A percentile compares a stretch with the other conserved stretches of the same genome.
Evolutionary conservation across 2,329 filamentous ascomycete species (phyloP).

Genomic region (Talaromyces marneffei): DNA sequence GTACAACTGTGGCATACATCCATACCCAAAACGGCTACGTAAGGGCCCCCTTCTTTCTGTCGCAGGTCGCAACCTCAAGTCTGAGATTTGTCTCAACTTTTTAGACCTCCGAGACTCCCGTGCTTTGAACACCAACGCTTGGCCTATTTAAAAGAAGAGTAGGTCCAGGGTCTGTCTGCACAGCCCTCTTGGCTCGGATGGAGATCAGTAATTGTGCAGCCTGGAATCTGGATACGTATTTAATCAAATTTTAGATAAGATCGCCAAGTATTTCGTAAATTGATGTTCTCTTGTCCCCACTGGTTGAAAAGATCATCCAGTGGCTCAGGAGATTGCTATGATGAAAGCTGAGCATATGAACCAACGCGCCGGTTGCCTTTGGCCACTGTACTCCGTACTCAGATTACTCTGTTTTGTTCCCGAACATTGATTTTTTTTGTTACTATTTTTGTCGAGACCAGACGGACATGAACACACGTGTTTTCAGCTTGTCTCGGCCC

Average conservation of each 20-base stretch:
- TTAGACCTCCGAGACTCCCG: background rate
- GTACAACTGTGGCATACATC: background rate
- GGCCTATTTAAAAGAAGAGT: background rate
- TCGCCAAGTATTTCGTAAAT: background rate
- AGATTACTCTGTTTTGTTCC: background rate
- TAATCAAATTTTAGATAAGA: background rate
- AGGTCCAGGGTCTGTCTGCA: background rate
- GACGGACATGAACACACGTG: background rate
- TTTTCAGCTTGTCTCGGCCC: background rate
- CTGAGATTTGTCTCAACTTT: background rate
- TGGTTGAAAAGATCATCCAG: background rate
- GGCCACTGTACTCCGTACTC: background rate
- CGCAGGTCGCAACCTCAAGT: background rate
- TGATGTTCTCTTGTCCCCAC: constrained; percentile 2
- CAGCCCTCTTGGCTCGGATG: background rate
- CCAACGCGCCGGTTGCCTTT: background rate
- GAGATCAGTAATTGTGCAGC: background rate
- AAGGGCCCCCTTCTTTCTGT: background rate
- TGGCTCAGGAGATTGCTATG: background rate
- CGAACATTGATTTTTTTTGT: background rate
- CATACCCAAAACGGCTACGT: background rate
- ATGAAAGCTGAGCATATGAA: background rate
- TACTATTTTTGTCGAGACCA: background rate
- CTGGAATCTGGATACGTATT: background rate
- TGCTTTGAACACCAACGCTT: background rate